These are phyloP conservation scores for Penicillium longicatenatum DNA, from an alignment of 495 filamentous ascomycete species.

Conservation along the genomic window DNA sequence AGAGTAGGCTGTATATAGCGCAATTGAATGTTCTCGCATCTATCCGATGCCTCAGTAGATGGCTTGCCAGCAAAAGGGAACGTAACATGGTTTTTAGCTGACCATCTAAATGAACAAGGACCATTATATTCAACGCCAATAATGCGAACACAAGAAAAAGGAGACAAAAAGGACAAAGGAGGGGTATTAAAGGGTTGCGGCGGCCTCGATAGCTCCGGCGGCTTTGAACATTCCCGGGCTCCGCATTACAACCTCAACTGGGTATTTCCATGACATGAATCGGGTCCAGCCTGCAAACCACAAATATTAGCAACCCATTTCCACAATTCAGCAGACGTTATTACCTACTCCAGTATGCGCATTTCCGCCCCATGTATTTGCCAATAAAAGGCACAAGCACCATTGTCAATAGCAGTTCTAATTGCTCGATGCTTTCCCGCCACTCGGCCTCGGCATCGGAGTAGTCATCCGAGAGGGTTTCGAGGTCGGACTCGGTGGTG, in stretches of 20 bases:
- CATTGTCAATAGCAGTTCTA: conserved; percentile 91
- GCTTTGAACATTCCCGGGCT: conserved; percentile 61
- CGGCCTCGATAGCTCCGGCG: conserved; percentile 68
- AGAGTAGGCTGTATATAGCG: too few relatives aligned
- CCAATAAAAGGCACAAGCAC: conserved; percentile 89
- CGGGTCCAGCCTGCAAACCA: conserved; percentile 62
- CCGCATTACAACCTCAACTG: conserved; percentile 61
- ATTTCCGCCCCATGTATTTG: conserved; percentile 89
- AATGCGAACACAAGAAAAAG: not conserved
- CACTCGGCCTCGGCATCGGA: conserved; percentile 91
- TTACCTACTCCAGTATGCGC: conserved; percentile 88
- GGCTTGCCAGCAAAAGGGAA: not conserved
- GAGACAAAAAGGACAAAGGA: not conserved
- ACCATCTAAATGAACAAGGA: not conserved
- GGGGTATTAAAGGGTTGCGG: conserved; percentile 62
- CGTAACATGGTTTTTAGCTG: not conserved
- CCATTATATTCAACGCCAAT: conserved; percentile 5
- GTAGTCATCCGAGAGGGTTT: conserved; percentile 55
- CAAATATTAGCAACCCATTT: not conserved
- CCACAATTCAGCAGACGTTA: not conserved
- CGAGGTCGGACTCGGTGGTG: conserved; percentile 58
- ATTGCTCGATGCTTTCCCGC: conserved; percentile 88
- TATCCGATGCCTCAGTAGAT: conserved; percentile 10
- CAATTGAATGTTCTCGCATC: conserved; percentile 5
- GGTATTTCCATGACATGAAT: conserved; percentile 80